Evolutionary conservation across 2,329 filamentous ascomycete species (phyloP).

Genomic region (Cytospora paraplurivora): DNA sequence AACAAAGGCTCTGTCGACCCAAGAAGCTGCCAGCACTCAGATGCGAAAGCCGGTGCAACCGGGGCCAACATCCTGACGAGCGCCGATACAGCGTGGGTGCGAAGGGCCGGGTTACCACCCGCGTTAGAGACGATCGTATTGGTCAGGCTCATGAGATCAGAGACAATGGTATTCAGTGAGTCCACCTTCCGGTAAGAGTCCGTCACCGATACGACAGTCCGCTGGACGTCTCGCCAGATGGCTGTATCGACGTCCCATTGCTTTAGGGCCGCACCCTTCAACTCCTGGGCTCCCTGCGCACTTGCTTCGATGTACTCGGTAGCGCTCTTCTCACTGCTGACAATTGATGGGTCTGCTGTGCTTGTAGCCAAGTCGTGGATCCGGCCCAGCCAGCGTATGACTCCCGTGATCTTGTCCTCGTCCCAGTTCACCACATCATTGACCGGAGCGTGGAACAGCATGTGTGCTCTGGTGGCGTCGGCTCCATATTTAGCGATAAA

Average conservation of each 20-base stretch:
- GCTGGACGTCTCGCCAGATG: slow-evolving; percentile 68
- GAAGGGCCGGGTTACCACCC: slow-evolving; percentile 47
- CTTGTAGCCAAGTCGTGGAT: slow-evolving; percentile 59
- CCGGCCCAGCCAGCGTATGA: slow-evolving; percentile 77
- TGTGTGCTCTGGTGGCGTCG: slow-evolving; percentile 81
- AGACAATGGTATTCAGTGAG: slow-evolving; percentile 80
- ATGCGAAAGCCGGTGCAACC: slow-evolving; percentile 76
- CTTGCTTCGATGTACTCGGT: slow-evolving; percentile 11
- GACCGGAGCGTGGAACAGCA: slow-evolving; percentile 86
- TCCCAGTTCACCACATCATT: slow-evolving; percentile 87
- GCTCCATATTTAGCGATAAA: slow-evolving; percentile 77
- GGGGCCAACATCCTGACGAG: slow-evolving; percentile 76
- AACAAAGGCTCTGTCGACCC: slow-evolving; percentile 43
- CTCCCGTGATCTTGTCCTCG: slow-evolving; percentile 75
- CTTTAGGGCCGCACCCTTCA: slow-evolving; percentile 38
- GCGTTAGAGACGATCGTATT: slow-evolving; percentile 61
- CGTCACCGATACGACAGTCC: slow-evolving; percentile 67
- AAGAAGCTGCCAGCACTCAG: slow-evolving; percentile 75
- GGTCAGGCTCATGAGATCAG: slow-evolving; percentile 79
- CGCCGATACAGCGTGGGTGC: slow-evolving; percentile 51
- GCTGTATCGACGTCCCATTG: slow-evolving; percentile 50
- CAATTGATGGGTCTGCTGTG: slow-evolving; percentile 12
- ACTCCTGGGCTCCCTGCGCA: slow-evolving; percentile 36
- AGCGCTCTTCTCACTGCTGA: background rate
- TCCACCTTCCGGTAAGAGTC: slow-evolving; percentile 71